Base-by-base conservation (phyloP, 805 yeast genomes). In the Kockiozyma suomiensis region DNA sequence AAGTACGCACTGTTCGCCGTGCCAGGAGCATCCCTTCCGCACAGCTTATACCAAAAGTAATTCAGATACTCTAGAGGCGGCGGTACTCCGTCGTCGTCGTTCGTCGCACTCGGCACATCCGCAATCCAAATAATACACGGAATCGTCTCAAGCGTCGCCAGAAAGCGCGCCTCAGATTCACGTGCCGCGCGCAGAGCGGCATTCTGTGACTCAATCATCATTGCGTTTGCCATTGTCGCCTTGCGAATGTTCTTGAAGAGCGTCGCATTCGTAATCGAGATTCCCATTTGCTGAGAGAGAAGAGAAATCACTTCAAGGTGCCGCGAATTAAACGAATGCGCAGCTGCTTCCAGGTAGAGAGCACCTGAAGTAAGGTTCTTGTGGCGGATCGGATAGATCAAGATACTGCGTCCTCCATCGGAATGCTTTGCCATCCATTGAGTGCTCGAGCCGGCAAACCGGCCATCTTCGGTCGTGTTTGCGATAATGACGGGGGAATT, bases 61-160 rank as follows among this genome's bases (percentile, higher is more conserved):
- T 65, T 66, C 19, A 62, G 42, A 46, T 62, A 66, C 17, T 66
- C 68, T 35, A 30, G 45, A n/a, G 41, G 50, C 28, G 55, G 55
- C 21, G 42, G 15, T 10, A 25, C 42, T 7, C 46, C 59, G 2
- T 30, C 45, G 12, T 33, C 25, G 10, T 21, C 41, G 1, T 19
- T 15, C 7, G 37, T 15, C 7, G 37, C 50, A 28, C 17, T n/a
- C 4, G 56, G 56, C 12, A 61, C 58, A 51, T 65, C 62, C 8
- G 68, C 54, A 15, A 59, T 63, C 65, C 65, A 65, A 38, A 65
- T 64, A 26, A 66, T 66, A 48, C 69, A 66, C 5, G 68, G 69
- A 54, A 66, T 52, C 13, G 69, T 57, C 46, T 66, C 69, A 7
- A 66, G 50, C 23, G 64, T 53, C 1, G 69, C 66, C 38, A 66